Evolutionary conservation across 2,329 filamentous ascomycete genomes (phyloP).

Genomic region (Amphichorda felina): DNA sequence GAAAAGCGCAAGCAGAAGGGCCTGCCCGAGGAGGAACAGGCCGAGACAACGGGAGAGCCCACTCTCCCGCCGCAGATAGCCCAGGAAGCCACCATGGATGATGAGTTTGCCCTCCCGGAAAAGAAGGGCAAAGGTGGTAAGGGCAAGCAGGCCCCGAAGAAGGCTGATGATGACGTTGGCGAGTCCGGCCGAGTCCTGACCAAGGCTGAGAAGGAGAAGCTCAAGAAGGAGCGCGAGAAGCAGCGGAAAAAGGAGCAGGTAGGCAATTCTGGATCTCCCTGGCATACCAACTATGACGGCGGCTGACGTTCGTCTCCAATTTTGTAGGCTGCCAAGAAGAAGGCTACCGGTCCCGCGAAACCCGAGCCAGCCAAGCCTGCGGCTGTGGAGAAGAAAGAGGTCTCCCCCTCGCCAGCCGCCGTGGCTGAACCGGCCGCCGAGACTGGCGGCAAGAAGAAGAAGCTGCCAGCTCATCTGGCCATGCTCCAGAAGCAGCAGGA

Average conservation of each 20-base stretch:
- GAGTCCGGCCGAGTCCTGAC: constrained; percentile 65
- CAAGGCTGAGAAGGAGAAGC: constrained; percentile 96
- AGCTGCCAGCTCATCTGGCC: constrained; percentile 63
- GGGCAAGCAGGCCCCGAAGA: constrained; percentile 26
- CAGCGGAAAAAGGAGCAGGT: constrained; percentile 97
- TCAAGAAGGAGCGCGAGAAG: constrained; percentile 98
- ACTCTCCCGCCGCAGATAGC: constrained; percentile 27
- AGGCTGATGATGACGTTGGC: constrained; percentile 34
- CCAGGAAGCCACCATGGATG: constrained; percentile 76
- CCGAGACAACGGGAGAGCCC: constrained; percentile 52
- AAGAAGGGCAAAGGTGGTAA: constrained; percentile 47
- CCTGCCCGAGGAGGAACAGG: constrained; percentile 52
- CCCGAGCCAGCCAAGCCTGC: constrained; percentile 14
- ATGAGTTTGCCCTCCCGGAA: constrained; percentile 74
- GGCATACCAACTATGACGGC: not conserved
- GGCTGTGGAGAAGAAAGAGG: constrained; percentile 51
- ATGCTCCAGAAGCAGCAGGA: constrained; percentile 76
- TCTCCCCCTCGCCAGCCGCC: constrained; percentile 33
- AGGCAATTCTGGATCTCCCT: constrained; percentile 4
- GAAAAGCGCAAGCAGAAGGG: constrained; percentile 89
- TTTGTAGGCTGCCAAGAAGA: constrained; percentile 51
- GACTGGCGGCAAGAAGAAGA: constrained; percentile 70
- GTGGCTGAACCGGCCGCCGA: constrained; percentile 34
- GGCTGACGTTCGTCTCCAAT: not conserved
- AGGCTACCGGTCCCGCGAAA: constrained; percentile 29